Percentiles rank a stretch among this genome's conserved stretches.
These are phyloP conservation scores for Chloranthus sessilifolius DNA, from an alignment of 164 flowering plant genomes.

Conservation along the genomic window DNA sequence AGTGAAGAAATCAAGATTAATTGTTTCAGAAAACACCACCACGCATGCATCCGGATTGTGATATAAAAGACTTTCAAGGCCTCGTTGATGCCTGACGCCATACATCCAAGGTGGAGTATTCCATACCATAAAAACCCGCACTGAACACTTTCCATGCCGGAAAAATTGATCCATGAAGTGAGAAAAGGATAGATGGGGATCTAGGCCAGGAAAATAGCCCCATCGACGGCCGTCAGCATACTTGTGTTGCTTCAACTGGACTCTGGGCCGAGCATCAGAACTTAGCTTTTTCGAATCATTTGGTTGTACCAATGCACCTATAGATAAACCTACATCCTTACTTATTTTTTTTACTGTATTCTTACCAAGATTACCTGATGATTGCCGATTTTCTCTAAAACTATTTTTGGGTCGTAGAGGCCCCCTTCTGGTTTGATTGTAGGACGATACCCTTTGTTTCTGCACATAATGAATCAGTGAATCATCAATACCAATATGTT, in stretches of 20 bases:
- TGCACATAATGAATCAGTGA: too few relatives aligned
- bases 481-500: too few relatives aligned
- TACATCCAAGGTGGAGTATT: slow-evolving; percentile 92
- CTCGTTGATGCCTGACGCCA: slow-evolving; percentile 73
- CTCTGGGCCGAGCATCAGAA: slow-evolving; percentile 10
- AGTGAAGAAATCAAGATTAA: slow-evolving; percentile 86
- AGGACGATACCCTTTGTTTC: too few relatives aligned
- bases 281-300: slow-evolving; percentile 10
- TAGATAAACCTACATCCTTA: slow-evolving; percentile 5
- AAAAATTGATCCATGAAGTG: slow-evolving; percentile 75
- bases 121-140: slow-evolving; percentile 92
- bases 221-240: slow-evolving; percentile 84
- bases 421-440: too few relatives aligned
- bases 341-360: neutral
- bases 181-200: slow-evolving; percentile 53
- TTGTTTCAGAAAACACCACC: slow-evolving; percentile 82
- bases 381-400: too few relatives aligned
- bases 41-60: slow-evolving; percentile 83
- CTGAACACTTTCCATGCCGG: slow-evolving; percentile 48
- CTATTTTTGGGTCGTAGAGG: too few relatives aligned
- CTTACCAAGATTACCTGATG: too few relatives aligned
- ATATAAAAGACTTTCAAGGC: slow-evolving; percentile 77
- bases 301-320: slow-evolving; percentile 4
- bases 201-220: slow-evolving; percentile 86
- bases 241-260: slow-evolving; percentile 28